Percentiles rank a stretch among this genome's conserved stretches.
Evolutionary conservation across 2,329 filamentous ascomycete genomes (phyloP).

Genomic region (Cladosporium sp.): DNA sequence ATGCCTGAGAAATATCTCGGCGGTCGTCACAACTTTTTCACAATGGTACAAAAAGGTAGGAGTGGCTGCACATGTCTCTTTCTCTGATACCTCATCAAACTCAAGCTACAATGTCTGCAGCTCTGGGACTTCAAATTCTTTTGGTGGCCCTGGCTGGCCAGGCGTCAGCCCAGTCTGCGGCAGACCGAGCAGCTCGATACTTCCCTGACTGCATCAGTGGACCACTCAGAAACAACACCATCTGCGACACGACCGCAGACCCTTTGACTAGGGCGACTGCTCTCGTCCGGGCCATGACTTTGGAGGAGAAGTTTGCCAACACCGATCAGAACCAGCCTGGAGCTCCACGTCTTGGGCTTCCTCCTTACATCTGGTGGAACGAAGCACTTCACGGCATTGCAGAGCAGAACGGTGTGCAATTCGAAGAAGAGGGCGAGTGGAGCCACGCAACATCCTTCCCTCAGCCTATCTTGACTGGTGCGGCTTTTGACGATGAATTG

Average conservation of each 20-base stretch:
- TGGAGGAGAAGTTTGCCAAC: conserved; percentile 57
- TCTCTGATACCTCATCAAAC: not conserved
- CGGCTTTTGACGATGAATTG: conserved; percentile 65
- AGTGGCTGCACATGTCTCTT: not conserved
- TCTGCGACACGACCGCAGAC: conserved; percentile 49
- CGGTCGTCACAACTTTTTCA: not conserved
- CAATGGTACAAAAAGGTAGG: conserved; percentile 14
- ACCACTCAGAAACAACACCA: conserved; percentile 51
- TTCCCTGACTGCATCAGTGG: conserved; percentile 56
- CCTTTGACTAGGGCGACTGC: conserved; percentile 42
- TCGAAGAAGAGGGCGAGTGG: conserved; percentile 56
- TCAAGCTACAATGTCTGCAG: conserved; percentile 19
- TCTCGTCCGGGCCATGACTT: conserved; percentile 54
- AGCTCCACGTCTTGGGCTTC: conserved; percentile 58
- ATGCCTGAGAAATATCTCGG: conserved; percentile 7
- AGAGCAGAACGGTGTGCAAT: conserved; percentile 56
- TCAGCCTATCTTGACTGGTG: conserved; percentile 62
- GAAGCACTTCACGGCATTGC: conserved; percentile 63
- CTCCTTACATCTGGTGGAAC: conserved; percentile 63
- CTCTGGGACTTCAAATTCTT: conserved; percentile 16
- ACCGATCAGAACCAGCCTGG: conserved; percentile 54
- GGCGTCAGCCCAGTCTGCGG: conserved; percentile 13
- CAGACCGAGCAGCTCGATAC: conserved; percentile 22
- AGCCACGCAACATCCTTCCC: conserved; percentile 67
- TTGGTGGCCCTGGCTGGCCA: conserved; percentile 18